These are phyloP conservation scores for Pythium diclinum DNA, from an alignment of 352 stramenopile genomes.

Conservation along the genomic window DNA sequence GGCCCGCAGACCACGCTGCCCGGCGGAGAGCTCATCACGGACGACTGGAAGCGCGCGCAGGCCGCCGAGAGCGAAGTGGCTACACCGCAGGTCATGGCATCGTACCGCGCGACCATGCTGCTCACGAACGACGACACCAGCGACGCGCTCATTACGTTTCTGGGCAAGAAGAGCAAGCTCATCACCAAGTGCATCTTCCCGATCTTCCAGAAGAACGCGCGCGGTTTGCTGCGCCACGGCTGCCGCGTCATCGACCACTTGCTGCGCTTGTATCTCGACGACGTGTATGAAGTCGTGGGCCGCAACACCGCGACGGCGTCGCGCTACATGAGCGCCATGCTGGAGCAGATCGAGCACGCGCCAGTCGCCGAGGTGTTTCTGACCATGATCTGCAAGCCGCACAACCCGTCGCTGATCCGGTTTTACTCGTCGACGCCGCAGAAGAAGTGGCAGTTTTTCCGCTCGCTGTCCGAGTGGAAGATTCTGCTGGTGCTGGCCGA, in stretches of 20 bases:
- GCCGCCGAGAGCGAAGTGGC: slow-evolving; percentile 38
- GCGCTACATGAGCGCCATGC: slow-evolving; percentile 84
- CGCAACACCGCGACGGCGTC: slow-evolving; percentile 52
- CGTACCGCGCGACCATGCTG: slow-evolving; percentile 87
- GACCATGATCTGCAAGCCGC: slow-evolving; percentile 84
- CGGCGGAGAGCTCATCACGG: slow-evolving; percentile 16
- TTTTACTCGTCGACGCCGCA: slow-evolving; percentile 65
- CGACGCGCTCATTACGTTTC: slow-evolving; percentile 77
- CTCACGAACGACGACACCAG: slow-evolving; percentile 83
- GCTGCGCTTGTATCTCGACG: slow-evolving; percentile 80
- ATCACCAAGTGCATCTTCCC: slow-evolving; percentile 80
- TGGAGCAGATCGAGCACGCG: slow-evolving; percentile 75
- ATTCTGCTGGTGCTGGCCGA: slow-evolving; percentile 79
- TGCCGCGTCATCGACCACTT: slow-evolving; percentile 88
- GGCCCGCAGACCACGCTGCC: slow-evolving; percentile 36
- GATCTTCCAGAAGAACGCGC: slow-evolving; percentile 64
- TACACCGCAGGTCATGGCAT: slow-evolving; percentile 62
- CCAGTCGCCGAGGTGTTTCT: slow-evolving; percentile 85
- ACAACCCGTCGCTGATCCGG: slow-evolving; percentile 63
- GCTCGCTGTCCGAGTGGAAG: slow-evolving; percentile 84
- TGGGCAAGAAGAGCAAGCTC: slow-evolving; percentile 74
- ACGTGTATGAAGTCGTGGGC: slow-evolving; percentile 85
- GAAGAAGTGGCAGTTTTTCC: slow-evolving; percentile 89
- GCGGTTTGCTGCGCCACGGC: slow-evolving; percentile 81
- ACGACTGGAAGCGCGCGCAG: neutral